Evolutionary conservation across 2,329 filamentous ascomycete genomes (phyloP).

Genomic region (Colletotrichum nymphaeae): DNA sequence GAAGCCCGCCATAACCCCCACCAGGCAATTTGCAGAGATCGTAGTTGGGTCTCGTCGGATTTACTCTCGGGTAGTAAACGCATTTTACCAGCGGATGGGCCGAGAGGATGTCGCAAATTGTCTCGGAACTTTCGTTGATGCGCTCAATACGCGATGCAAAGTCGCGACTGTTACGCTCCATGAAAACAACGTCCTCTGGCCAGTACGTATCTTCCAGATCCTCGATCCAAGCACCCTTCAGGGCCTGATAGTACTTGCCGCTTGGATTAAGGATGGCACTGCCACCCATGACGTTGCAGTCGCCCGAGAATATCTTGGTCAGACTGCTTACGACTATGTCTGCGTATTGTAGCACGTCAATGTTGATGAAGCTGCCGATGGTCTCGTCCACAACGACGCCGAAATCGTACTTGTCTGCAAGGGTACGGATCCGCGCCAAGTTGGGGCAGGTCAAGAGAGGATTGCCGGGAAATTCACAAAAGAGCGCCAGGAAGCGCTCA

Average conservation of each 20-base stretch:
- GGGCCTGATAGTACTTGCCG: conserved; percentile 72
- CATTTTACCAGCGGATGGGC: conserved; percentile 74
- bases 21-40: conserved; percentile 79
- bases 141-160: conserved; percentile 85
- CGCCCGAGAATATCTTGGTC: conserved; percentile 97
- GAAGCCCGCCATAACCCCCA: conserved; percentile 89
- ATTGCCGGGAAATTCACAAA: conserved; percentile 96
- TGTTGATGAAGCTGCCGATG: conserved; percentile 95
- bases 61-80: conserved; percentile 89
- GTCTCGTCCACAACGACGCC: conserved; percentile 95
- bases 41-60: conserved; percentile 76
- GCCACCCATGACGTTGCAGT: conserved; percentile 98
- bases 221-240: conserved; percentile 74
- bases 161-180: conserved; percentile 96
- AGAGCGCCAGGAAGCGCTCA: conserved; percentile 83
- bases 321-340: conserved; percentile 95
- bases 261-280: conserved; percentile 74
- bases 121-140: conserved; percentile 87
- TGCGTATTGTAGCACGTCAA: conserved; percentile 89
- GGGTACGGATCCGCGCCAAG: conserved; percentile 79
- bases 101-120: conserved; percentile 79
- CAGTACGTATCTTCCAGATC: conserved; percentile 93
- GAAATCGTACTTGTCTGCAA: conserved; percentile 89
- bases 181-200: conserved; percentile 92
- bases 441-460: conserved; percentile 89